Evolutionary conservation across 345 rosid species (phyloP).

Genomic region (Psidium friedrichsthalianum): DNA sequence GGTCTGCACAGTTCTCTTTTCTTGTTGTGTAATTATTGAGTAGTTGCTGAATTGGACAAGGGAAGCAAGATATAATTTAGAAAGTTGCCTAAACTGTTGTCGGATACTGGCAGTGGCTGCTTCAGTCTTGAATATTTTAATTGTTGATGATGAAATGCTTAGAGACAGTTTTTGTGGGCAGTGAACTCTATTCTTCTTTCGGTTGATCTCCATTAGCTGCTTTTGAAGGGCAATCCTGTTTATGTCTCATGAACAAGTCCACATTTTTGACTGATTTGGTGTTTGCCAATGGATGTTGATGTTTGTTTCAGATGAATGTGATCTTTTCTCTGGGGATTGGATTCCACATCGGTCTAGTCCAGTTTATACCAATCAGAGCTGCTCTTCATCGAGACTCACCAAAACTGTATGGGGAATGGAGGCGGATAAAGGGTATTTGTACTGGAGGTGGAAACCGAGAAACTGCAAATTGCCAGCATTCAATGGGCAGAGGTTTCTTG

Average conservation of each 20-base stretch:
- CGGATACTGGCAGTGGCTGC: neutral
- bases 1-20: neutral
- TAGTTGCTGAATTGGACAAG: neutral
- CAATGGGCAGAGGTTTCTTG: constrained; percentile 51
- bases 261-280: neutral
- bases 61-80: neutral
- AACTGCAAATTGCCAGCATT: constrained; percentile 66
- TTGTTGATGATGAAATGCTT: neutral
- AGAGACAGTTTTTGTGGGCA: neutral
- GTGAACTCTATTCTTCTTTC: neutral
- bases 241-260: neutral
- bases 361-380: constrained; percentile 55
- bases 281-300: constrained; percentile 3
- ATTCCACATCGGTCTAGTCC: constrained; percentile 67
- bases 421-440: constrained; percentile 66
- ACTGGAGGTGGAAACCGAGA: constrained; percentile 86
- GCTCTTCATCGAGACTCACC: constrained; percentile 72
- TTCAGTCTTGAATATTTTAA: neutral
- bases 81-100: neutral
- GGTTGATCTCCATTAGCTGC: neutral
- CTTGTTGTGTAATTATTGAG: neutral
- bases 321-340: constrained; percentile 82
- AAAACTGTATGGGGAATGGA: constrained; percentile 81
- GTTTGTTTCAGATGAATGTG: constrained; percentile 35
- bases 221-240: neutral